Conservation (phyloP, 2,329 filamentous ascomycete species). For the Monosporascus sp. region DNA sequence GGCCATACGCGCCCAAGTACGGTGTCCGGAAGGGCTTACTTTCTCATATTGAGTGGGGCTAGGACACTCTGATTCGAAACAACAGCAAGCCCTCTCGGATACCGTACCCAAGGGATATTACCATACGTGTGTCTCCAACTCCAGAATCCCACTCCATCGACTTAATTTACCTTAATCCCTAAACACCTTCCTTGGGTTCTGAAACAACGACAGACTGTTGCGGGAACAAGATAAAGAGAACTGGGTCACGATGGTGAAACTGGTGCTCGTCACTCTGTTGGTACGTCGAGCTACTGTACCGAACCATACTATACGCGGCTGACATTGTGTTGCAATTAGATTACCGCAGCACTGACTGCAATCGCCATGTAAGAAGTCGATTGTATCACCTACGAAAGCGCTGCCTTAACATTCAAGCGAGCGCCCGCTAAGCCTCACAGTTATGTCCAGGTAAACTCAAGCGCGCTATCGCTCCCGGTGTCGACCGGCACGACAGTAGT, state of each 20-base stretch:
- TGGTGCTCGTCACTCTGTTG: neutral
- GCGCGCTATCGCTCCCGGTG: constrained; percentile 23
- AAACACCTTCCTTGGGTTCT: neutral
- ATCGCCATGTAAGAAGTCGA: constrained; percentile 12
- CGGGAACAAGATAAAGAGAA: neutral
- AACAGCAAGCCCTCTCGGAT: too few species aligned
- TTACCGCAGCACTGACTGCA: constrained; percentile 8
- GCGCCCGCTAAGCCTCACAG: constrained; percentile 8
- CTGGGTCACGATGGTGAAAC: neutral
- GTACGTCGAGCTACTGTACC: neutral
- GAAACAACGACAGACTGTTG: neutral
- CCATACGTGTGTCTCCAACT: too few species aligned
- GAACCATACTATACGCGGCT: neutral
- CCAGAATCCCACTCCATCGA: neutral
- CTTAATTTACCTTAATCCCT: neutral
- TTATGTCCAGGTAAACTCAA: constrained; percentile 24
- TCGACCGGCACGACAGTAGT: constrained; percentile 22
- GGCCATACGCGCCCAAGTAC: too few species aligned
- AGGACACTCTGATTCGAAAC: too few species aligned
- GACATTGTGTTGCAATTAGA: constrained; percentile 1
- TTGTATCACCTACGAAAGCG: neutral
- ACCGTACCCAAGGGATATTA: too few species aligned
- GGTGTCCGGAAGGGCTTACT: too few species aligned
- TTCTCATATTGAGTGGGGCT: too few species aligned
- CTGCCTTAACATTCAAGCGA: neutral